Conservation (phyloP, 257 asterid species). For the Solanum pinnatisectum region DNA sequence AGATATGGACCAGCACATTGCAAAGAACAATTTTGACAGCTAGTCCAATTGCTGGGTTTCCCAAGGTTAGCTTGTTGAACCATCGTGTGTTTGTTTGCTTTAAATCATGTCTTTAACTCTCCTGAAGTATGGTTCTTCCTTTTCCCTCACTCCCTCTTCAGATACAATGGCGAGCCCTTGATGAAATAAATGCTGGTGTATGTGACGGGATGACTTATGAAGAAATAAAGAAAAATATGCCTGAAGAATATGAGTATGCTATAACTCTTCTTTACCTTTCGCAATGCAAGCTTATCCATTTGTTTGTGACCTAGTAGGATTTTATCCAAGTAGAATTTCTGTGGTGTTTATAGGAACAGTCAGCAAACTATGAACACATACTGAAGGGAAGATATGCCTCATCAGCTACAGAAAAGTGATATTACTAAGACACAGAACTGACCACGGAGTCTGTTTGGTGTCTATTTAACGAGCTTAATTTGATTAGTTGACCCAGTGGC, state of each 20-base stretch:
- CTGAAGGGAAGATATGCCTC: background rate
- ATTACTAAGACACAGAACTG: background rate
- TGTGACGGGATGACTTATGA: conserved; percentile 99
- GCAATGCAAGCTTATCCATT: background rate
- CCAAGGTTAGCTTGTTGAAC: conserved; percentile 52
- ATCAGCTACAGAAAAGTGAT: background rate
- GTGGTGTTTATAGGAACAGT: background rate
- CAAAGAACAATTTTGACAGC: conserved; percentile 95
- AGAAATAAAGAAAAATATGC: conserved; percentile 96
- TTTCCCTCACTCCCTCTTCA: conserved; percentile 16
- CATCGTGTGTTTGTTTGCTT: background rate
- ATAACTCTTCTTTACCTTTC: conserved; percentile 8
- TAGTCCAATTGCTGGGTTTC: conserved; percentile 78
- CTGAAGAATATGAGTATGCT: conserved; percentile 90
- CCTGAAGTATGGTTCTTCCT: background rate
- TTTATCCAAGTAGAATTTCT: background rate
- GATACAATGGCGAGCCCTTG: conserved; percentile 99
- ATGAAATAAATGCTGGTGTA: conserved; percentile 92
- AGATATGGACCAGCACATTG: conserved; percentile 99
- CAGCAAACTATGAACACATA: background rate
- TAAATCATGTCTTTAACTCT: background rate
- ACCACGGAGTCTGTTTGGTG: background rate
- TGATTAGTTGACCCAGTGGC: background rate
- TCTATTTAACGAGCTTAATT: background rate
- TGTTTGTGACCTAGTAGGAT: background rate